Evolutionary conservation across 2,329 filamentous ascomycete species (phyloP).

Genomic region (Magnaporthiopsis incrustans): DNA sequence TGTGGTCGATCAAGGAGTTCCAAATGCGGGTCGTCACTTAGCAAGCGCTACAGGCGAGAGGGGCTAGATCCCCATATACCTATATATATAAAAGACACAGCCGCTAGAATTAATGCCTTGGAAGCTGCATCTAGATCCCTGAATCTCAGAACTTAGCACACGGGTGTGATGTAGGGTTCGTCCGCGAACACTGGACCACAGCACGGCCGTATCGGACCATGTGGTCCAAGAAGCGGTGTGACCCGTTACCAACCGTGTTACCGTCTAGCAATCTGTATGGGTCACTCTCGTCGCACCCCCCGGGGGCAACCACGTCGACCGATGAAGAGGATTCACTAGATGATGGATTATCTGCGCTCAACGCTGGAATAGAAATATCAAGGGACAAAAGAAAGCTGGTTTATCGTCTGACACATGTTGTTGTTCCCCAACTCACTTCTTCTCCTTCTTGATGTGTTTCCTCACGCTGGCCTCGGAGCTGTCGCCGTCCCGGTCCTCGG

Average conservation of each 20-base stretch:
- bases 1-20: no score
- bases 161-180: not conserved
- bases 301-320: no score
- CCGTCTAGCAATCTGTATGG: no score
- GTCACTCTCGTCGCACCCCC: no score
- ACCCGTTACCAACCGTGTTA: not conserved
- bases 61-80: no score
- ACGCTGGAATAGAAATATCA: not conserved
- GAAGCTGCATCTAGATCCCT: no score
- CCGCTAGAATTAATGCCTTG: no score
- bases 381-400: not conserved
- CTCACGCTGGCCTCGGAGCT: conserved; percentile 1
- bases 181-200: not conserved
- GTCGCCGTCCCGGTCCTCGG: conserved; percentile 2
- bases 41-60: no score
- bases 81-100: no score
- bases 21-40: no score
- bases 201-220: no score
- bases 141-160: not conserved
- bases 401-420: not conserved
- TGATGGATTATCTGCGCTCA: not conserved
- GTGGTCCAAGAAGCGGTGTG: not conserved
- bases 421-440: not conserved
- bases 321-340: not conserved
- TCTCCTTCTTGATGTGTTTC: conserved; percentile 3